Evolutionary conservation across 345 rosid genomes (phyloP).

Genomic region (Eucalyptus urophylla): DNA sequence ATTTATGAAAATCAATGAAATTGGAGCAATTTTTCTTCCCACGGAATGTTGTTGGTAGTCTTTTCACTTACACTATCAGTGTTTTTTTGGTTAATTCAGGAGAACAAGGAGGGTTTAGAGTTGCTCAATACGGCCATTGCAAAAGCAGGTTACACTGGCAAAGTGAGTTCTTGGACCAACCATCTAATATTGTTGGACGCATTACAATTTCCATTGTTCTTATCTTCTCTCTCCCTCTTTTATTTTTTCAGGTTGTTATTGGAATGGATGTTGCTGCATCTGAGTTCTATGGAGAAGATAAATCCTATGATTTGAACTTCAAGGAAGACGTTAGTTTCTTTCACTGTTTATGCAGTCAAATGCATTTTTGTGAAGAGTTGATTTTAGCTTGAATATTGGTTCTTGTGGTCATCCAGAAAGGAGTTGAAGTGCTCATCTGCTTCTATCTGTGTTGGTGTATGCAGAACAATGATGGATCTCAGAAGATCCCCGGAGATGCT

Average conservation of each 20-base stretch:
- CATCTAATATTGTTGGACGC: neutral
- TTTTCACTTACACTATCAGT: neutral
- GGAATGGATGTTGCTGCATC: constrained; percentile 99
- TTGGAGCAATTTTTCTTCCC: neutral
- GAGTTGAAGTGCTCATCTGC: neutral
- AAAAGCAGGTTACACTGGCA: constrained; percentile 85
- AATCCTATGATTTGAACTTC: constrained; percentile 80
- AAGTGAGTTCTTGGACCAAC: constrained; percentile 29
- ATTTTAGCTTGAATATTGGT: neutral
- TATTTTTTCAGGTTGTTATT: constrained; percentile 58
- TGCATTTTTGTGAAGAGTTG: neutral
- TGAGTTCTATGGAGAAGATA: constrained; percentile 73
- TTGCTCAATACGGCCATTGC: constrained; percentile 87
- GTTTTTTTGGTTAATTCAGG: constrained; percentile 19
- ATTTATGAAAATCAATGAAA: neutral
- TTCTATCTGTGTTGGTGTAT: neutral
- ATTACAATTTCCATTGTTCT: neutral
- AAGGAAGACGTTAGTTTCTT: constrained; percentile 51
- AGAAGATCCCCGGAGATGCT: constrained; percentile 80
- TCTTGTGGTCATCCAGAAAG: neutral
- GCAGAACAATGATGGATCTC: constrained; percentile 78
- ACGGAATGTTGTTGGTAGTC: neutral
- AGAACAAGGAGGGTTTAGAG: constrained; percentile 98
- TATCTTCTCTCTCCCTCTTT: neutral
- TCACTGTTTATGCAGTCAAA: neutral